Conservation (phyloP, 1,284 basidiomycete species). For the Pholiota adiposa region DNA sequence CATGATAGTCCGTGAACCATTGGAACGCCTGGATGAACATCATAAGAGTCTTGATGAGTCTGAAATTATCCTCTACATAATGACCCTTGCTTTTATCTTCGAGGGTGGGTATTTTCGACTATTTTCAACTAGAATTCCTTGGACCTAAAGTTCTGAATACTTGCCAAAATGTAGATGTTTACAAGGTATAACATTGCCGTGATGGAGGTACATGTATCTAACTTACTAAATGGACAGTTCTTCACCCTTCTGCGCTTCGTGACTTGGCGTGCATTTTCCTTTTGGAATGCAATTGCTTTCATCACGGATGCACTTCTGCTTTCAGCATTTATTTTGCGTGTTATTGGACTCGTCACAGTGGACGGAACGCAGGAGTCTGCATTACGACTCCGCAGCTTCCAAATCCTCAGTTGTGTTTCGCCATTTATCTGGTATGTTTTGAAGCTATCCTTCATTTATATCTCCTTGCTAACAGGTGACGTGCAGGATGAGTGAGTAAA, state of each 20-base stretch:
- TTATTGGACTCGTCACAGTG: slow-evolving; percentile 57
- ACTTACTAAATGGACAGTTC: slow-evolving; percentile 44
- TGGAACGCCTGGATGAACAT: slow-evolving; percentile 60
- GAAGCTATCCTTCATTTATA: background rate
- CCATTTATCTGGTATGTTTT: slow-evolving; percentile 80
- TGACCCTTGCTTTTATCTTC: slow-evolving; percentile 75
- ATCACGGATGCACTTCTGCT: slow-evolving; percentile 75
- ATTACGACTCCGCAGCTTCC: slow-evolving; percentile 78
- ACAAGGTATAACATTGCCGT: slow-evolving; percentile 51
- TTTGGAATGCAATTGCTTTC: slow-evolving; percentile 80
- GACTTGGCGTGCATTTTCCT: slow-evolving; percentile 75
- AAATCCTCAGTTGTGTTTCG: slow-evolving; percentile 84
- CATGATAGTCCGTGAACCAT: slow-evolving; percentile 68
- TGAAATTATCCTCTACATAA: slow-evolving; percentile 79
- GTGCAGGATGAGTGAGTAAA: slow-evolving; percentile 75
- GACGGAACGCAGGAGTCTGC: slow-evolving; percentile 43
- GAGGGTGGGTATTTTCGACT: slow-evolving; percentile 62
- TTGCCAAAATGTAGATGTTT: slow-evolving; percentile 55
- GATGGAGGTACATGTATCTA: background rate
- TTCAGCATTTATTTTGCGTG: slow-evolving; percentile 75
- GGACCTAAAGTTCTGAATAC: background rate
- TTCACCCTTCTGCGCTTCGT: slow-evolving; percentile 68
- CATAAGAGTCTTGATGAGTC: slow-evolving; percentile 67
- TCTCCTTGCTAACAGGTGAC: slow-evolving; percentile 4
- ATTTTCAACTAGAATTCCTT: background rate